Evolutionary conservation across 805 yeast genomes (phyloP), one percentile per base, ranked within the genome.

Genomic region (Ogataea degrootiae): DNA sequence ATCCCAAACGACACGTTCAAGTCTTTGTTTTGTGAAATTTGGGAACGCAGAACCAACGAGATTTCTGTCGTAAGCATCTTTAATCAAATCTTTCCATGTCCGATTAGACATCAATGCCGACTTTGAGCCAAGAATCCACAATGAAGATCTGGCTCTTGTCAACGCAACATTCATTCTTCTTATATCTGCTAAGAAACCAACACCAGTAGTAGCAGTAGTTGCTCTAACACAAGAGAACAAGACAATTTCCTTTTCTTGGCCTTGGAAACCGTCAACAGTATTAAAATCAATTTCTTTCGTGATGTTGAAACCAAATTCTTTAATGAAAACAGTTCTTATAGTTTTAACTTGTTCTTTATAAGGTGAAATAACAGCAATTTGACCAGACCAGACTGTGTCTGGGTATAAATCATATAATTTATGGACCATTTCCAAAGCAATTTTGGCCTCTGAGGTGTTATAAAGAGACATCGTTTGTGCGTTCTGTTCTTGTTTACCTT

Each of bases 201-300:
- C 88, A 26, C 31, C 31, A 34, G 39, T 19, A 15, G 15, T 39
- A 41, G 82, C 76, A 22, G 75, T 69, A 51, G 75, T 72, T 0
- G 98, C 96, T 58, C 99, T 79, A 4, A 94, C 99, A 79, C 98
- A 92, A 0, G 98, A 90, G 74, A 94, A 84, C 42, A 94, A 79
- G 52, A 94, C 88, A 41, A 94, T 80, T 53, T 92, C 97, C 65
- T 92, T 94, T 62, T 94, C 99, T 66, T 94, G 98, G 53, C 96
- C 97, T 70, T 90, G 99, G 63, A 91, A 94, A 1, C 98, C 99
- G 74, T 94, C 99, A 50, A 94, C 90, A 0, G 99, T 89, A 61
- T 91, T 90, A 68, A 94, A 90, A 61, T 87, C 96, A 42, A 95
- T 80, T 45, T 79, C 83, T 31, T 77, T 74, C 17, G 76, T 63